phyloP scores from a whole-genome alignment of 2,329 filamentous ascomycete genomes.

The Colletotrichum tofieldiae region DNA sequence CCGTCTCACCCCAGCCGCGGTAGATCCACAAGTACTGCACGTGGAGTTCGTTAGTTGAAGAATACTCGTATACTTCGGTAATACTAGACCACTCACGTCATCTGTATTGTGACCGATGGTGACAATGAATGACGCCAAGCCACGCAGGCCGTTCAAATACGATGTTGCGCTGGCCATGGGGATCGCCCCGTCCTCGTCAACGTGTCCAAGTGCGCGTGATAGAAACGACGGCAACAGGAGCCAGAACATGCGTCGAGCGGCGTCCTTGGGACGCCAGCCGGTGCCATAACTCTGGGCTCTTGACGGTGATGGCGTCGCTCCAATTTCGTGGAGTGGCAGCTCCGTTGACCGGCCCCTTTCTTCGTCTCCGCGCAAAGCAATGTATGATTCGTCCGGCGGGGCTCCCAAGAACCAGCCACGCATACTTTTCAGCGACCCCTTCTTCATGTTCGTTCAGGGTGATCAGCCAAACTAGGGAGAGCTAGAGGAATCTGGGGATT shows the following conservation, averaged over 20 bases:
- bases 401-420: not conserved
- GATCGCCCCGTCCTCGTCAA: not conserved
- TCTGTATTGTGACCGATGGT: slow-evolving; percentile 66
- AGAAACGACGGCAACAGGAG: slow-evolving; percentile 25
- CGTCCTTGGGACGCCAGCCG: not conserved
- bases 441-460: not conserved
- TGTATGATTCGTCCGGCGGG: slow-evolving; percentile 9
- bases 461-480: too few relatives aligned
- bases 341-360: not conserved
- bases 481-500: too few relatives aligned
- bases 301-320: not conserved
- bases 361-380: not conserved
- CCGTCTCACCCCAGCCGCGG: slow-evolving; percentile 23
- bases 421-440: not conserved
- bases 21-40: slow-evolving; percentile 16
- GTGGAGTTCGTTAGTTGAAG: slow-evolving; percentile 49
- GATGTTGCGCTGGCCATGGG: slow-evolving; percentile 54
- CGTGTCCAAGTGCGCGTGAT: slow-evolving; percentile 8
- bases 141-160: slow-evolving; percentile 72
- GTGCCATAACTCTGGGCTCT: not conserved
- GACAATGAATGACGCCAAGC: slow-evolving; percentile 69
- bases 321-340: not conserved
- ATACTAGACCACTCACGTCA: slow-evolving; percentile 33
- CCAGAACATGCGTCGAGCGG: not conserved
- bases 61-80: not conserved